phyloP scores from a whole-genome alignment of 148 eudicot genomes.

The Beta vulgaris region DNA sequence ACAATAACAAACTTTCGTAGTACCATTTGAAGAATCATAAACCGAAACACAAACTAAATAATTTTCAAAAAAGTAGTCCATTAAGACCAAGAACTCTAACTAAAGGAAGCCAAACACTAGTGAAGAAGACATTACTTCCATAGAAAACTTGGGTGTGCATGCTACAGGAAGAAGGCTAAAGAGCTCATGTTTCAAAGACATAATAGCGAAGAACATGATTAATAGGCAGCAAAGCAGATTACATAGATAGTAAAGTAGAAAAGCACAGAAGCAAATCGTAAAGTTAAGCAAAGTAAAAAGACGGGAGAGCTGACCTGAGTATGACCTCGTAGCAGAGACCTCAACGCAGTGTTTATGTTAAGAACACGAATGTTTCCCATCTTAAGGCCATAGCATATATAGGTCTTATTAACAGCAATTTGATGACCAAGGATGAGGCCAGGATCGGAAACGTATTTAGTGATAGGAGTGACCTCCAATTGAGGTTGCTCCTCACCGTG shows the following conservation, averaged over 20 bases:
- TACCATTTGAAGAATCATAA: no score
- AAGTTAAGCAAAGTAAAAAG: not conserved
- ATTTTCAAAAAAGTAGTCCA: no score
- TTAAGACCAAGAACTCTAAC: not conserved
- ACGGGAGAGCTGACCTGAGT: constrained; percentile 53
- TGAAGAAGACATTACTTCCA: no score
- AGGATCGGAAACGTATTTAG: constrained; percentile 89
- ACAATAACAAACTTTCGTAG: not conserved
- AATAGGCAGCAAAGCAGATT: not conserved
- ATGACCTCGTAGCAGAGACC: constrained; percentile 86
- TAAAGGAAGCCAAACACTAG: no score
- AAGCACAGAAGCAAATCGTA: not conserved
- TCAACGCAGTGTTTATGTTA: constrained; percentile 84
- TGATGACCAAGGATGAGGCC: constrained; percentile 82
- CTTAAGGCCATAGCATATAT: constrained; percentile 93
- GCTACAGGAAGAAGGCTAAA: not conserved
- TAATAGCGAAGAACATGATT: no score
- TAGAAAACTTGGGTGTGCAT: no score
- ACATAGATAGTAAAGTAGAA: not conserved
- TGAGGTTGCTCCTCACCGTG: constrained; percentile 95
- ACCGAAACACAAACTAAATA: no score
- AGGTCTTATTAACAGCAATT: constrained; percentile 86
- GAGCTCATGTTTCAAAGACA: not conserved
- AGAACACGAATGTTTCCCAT: constrained; percentile 85
- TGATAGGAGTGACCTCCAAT: constrained; percentile 93